Evolutionary conservation across 2,329 filamentous ascomycete species (phyloP).

Genomic region (Monilinia polystroma): DNA sequence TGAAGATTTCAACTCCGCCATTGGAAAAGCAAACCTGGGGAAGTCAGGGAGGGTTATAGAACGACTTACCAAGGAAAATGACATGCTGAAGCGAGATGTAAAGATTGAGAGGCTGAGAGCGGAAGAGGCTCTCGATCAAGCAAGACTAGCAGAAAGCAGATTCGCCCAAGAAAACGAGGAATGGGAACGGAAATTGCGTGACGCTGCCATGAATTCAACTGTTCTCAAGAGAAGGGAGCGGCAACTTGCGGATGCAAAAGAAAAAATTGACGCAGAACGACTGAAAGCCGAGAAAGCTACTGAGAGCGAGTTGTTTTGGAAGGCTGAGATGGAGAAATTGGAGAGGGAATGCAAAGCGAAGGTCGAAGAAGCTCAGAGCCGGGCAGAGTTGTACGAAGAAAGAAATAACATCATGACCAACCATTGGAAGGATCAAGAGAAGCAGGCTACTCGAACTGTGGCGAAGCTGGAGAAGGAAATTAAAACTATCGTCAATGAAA

Average conservation of each 20-base stretch:
- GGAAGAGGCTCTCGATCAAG: constrained; percentile 69
- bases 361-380: constrained; percentile 63
- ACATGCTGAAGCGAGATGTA: constrained; percentile 71
- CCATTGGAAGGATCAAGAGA: constrained; percentile 66
- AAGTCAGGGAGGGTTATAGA: constrained; percentile 81
- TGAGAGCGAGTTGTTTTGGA: constrained; percentile 60
- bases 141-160: constrained; percentile 67
- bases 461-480: constrained; percentile 54
- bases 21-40: constrained; percentile 67
- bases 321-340: constrained; percentile 61
- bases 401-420: constrained; percentile 66
- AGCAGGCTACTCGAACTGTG: constrained; percentile 56
- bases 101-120: constrained; percentile 63
- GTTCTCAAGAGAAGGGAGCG: constrained; percentile 71
- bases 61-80: constrained; percentile 76
- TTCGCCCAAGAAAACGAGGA: constrained; percentile 67
- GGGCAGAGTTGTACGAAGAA: constrained; percentile 67
- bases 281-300: constrained; percentile 59
- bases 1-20: constrained; percentile 60
- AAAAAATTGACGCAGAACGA: constrained; percentile 63
- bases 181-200: constrained; percentile 67
- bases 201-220: constrained; percentile 69
- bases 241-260: constrained; percentile 68
- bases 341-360: constrained; percentile 59
- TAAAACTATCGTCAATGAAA: constrained; percentile 53